Conservation (phyloP, 345 rosid genomes). For the Syzygium jambos region DNA sequence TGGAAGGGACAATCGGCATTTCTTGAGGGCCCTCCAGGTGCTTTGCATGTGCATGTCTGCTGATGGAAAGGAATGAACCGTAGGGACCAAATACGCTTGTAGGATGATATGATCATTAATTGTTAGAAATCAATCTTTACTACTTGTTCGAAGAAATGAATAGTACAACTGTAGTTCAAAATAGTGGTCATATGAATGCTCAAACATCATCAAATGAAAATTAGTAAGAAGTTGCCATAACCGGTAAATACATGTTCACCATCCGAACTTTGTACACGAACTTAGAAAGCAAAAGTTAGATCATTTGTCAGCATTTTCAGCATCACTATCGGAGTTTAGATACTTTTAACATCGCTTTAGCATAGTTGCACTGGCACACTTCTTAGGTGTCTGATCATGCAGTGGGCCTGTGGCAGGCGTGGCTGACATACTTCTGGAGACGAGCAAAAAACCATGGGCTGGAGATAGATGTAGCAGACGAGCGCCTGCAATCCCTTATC, state of each 20-base stretch:
- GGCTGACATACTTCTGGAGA: constrained; percentile 88
- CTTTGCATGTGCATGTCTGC: not conserved
- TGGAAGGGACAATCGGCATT: not conserved
- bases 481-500: constrained; percentile 64
- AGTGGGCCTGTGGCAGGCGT: constrained; percentile 37
- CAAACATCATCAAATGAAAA: not conserved
- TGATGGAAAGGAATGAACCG: not conserved
- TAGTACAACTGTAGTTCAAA: not conserved
- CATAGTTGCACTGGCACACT: not conserved
- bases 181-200: not conserved
- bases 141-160: not conserved
- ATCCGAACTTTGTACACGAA: not conserved
- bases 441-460: constrained; percentile 61
- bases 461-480: constrained; percentile 72
- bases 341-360: not conserved
- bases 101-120: not conserved
- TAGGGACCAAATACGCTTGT: not conserved
- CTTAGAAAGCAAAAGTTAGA: not conserved
- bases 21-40: not conserved
- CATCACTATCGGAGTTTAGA: not conserved
- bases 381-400: not conserved
- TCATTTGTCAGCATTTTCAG: not conserved
- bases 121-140: not conserved
- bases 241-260: not conserved
- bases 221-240: not conserved